These are phyloP conservation scores for Funneliformis geosporum DNA, from an alignment of 192 early-diverging fungal genomes.

Conservation along the genomic window DNA sequence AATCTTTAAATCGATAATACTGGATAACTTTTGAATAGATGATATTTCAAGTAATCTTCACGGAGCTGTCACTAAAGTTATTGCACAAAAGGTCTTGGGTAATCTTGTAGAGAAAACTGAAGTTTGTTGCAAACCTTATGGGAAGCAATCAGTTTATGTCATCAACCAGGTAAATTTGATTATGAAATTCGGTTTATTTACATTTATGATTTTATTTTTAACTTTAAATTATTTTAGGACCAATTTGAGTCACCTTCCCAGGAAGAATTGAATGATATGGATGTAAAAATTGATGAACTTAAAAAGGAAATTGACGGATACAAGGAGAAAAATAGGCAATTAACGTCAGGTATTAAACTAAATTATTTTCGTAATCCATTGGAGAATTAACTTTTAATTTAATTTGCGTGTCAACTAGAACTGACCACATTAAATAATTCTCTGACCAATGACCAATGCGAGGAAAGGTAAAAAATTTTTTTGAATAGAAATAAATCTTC, in stretches of 20 bases:
- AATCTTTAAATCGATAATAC: background rate
- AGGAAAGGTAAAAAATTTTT: conserved; percentile 20
- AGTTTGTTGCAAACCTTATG: conserved; percentile 42
- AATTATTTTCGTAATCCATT: background rate
- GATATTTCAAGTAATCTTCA: conserved; percentile 50
- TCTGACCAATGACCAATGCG: conserved; percentile 45
- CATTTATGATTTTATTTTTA: background rate
- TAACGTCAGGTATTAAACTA: conserved; percentile 39
- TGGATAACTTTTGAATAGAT: conserved; percentile 27
- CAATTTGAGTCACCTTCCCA: conserved; percentile 42
- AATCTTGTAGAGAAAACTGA: conserved; percentile 41
- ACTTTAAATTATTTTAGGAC: conserved; percentile 31
- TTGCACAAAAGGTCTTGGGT: conserved; percentile 43
- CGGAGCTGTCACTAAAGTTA: conserved; percentile 42
- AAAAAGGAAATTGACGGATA: conserved; percentile 55
- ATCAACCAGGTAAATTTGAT: conserved; percentile 38
- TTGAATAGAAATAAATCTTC: conserved; percentile 16
- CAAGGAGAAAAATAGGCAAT: conserved; percentile 55
- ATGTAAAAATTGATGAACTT: conserved; percentile 51
- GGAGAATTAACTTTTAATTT: background rate
- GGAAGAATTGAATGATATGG: conserved; percentile 56
- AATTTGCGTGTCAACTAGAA: conserved; percentile 30
- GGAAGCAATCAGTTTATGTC: conserved; percentile 52
- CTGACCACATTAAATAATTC: conserved; percentile 39
- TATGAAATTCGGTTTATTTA: background rate